phyloP scores from a whole-genome alignment of 139 green algal species.

The Bryopsis sp. region DNA sequence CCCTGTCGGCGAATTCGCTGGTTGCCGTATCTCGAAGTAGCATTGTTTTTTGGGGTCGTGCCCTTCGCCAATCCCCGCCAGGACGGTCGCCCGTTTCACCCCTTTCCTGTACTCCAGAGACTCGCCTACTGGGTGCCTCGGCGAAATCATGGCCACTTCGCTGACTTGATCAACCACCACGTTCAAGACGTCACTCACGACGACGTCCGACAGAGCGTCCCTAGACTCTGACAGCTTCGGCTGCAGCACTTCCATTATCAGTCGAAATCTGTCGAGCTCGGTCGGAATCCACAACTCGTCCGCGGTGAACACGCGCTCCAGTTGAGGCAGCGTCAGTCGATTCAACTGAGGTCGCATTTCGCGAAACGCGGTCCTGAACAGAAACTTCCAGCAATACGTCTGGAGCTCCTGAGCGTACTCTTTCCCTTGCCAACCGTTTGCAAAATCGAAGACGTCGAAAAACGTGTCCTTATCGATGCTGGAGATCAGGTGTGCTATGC shows the following conservation, averaged over 20 bases:
- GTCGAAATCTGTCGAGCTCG: slow-evolving; percentile 4
- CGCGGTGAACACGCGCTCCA: background rate
- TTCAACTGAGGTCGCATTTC: background rate
- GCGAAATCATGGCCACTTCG: no score
- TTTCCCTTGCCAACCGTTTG: background rate
- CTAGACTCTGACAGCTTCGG: no score
- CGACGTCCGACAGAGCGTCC: no score
- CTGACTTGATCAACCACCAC: no score
- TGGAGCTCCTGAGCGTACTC: background rate
- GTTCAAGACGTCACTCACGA: no score
- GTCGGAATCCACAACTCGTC: slow-evolving; percentile 5
- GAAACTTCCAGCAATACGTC: background rate
- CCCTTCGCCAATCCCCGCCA: no score
- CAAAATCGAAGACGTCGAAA: background rate
- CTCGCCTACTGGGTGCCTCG: no score
- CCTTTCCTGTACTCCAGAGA: no score
- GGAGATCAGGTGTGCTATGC: background rate
- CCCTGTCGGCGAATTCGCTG: no score
- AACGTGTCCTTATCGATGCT: background rate
- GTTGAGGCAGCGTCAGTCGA: background rate
- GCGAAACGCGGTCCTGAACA: background rate
- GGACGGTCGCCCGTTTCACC: no score
- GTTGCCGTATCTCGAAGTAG: no score
- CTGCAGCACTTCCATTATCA: slow-evolving; percentile 12
- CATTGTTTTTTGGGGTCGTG: no score